Percentiles rank a stretch among this genome's conserved stretches.
phyloP scores from a whole-genome alignment of 345 rosid genomes.

The Moricandia arvensis region DNA sequence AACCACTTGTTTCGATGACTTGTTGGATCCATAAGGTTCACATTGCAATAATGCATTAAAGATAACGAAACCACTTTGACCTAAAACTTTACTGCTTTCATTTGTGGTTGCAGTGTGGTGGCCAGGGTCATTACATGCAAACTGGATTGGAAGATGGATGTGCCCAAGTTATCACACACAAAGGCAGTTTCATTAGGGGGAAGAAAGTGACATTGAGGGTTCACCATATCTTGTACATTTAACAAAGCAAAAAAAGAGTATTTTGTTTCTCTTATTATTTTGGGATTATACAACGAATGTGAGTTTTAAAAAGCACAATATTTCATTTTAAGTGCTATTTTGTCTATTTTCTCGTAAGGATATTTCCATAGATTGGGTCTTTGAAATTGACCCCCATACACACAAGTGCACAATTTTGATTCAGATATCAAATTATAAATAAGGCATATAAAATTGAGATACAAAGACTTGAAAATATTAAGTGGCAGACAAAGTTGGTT shows the following conservation, averaged over 20 bases:
- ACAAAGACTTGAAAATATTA: not conserved
- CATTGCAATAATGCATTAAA: constrained; percentile 18
- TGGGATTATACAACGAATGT: constrained; percentile 26
- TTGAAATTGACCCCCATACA: not conserved
- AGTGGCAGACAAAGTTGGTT: constrained; percentile 30
- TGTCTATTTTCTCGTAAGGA: not conserved
- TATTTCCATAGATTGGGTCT: not conserved
- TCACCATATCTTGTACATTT: constrained; percentile 33
- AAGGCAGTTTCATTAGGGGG: constrained; percentile 16
- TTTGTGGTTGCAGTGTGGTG: constrained; percentile 24
- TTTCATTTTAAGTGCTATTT: not conserved
- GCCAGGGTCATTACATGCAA: constrained; percentile 12
- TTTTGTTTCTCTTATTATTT: constrained; percentile 1
- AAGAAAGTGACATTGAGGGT: constrained; percentile 19
- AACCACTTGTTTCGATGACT: not conserved
- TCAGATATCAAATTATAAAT: not conserved
- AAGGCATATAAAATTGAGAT: not conserved
- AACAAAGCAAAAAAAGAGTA: not conserved
- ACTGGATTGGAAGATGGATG: constrained; percentile 14
- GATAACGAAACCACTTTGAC: not conserved
- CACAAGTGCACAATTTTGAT: not conserved
- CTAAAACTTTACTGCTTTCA: constrained; percentile 14
- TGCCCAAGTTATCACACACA: not conserved
- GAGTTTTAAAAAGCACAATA: constrained; percentile 13
- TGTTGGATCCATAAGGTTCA: constrained; percentile 7